Percentiles rank a stretch among this genome's conserved stretches.
phyloP scores from a whole-genome alignment of 768 basidiomycete species.

The Rhizopogon sp. region DNA sequence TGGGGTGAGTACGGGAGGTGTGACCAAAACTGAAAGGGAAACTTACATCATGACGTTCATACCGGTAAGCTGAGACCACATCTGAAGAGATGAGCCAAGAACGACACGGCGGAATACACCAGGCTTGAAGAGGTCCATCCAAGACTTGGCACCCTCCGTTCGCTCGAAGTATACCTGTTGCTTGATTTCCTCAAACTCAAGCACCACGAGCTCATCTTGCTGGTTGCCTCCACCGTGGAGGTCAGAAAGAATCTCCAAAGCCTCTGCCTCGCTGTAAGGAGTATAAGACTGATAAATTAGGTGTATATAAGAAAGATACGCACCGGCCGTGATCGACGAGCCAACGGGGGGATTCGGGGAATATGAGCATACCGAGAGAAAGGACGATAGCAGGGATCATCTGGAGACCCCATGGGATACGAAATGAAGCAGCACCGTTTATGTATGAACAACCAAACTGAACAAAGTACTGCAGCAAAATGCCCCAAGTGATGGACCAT shows the following conservation, averaged over 20 bases:
- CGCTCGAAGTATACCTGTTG: conserved; percentile 55
- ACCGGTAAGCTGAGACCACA: conserved; percentile 74
- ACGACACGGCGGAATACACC: conserved; percentile 67
- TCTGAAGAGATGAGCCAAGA: conserved; percentile 67
- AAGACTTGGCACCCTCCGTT: conserved; percentile 67
- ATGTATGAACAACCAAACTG: conserved; percentile 71
- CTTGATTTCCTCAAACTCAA: conserved; percentile 67
- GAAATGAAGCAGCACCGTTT: conserved; percentile 65
- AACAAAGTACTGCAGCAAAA: conserved; percentile 70
- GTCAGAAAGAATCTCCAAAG: conserved; percentile 68
- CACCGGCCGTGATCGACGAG: conserved; percentile 58
- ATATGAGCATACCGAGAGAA: conserved; percentile 58
- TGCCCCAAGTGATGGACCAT: conserved; percentile 80
- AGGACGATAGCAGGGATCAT: conserved; percentile 74
- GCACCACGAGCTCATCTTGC: conserved; percentile 54
- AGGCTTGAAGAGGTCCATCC: conserved; percentile 58
- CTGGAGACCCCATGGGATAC: conserved; percentile 77
- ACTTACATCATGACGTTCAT: conserved; percentile 81
- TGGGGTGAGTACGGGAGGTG: background rate
- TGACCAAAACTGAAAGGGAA: background rate
- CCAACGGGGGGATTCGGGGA: conserved; percentile 73
- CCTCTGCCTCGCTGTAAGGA: conserved; percentile 39
- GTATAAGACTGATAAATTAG: conserved; percentile 1
- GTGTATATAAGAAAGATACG: background rate
- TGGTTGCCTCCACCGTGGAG: conserved; percentile 60